Evolutionary conservation across 2,329 filamentous ascomycete genomes (phyloP).

Genomic region (Penicillium sp.): DNA sequence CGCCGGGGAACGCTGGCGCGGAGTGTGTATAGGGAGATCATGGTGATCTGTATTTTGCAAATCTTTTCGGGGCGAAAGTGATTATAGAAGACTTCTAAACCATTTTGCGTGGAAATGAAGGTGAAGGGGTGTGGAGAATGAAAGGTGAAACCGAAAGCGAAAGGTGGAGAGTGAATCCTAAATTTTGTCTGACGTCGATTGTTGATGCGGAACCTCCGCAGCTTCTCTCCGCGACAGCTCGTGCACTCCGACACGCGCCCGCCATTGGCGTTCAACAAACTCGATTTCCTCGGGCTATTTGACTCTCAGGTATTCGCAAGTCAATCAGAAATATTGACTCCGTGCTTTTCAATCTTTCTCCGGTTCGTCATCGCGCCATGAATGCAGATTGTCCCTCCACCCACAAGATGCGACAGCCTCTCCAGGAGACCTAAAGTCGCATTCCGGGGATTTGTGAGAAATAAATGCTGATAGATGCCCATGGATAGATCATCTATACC

Average conservation of each 20-base stretch:
- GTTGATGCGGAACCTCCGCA: conserved; percentile 29
- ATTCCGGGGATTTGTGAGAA: background rate
- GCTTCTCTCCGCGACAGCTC: conserved; percentile 22
- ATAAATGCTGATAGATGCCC: background rate
- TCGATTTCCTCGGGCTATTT: background rate
- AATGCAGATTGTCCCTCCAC: background rate
- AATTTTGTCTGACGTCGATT: conserved; percentile 34
- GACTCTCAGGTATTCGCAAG: background rate
- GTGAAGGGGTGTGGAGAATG: background rate
- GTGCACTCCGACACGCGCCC: conserved; percentile 12
- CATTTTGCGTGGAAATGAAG: conserved; percentile 6
- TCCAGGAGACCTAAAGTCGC: background rate
- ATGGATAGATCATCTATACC: background rate
- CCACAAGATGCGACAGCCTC: background rate
- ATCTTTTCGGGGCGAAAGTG: background rate
- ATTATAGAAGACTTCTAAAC: background rate
- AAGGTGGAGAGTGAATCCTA: conserved; percentile 8
- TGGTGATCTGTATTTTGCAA: conserved; percentile 6
- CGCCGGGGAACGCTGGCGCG: conserved; percentile 20
- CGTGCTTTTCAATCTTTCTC: background rate
- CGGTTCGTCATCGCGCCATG: conserved; percentile 2
- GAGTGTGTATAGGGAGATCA: conserved; percentile 24
- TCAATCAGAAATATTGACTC: background rate
- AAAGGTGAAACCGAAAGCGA: background rate
- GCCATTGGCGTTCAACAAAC: background rate